Evolutionary conservation across 1,284 basidiomycete species (phyloP).

Genomic region (Tilletiaria anomala): DNA sequence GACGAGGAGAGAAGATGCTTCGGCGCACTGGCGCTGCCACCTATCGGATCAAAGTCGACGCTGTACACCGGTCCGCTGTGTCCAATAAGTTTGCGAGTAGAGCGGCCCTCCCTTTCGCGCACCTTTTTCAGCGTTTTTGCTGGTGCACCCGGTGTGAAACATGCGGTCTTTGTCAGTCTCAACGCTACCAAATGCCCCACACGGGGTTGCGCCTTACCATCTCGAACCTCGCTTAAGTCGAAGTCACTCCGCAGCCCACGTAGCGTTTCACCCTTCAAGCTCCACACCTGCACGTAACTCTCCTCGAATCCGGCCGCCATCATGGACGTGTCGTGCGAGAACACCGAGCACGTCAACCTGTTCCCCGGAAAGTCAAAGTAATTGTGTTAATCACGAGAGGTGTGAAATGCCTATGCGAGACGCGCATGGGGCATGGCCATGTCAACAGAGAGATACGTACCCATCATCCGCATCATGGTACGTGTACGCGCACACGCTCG

Average conservation of each 20-base stretch:
- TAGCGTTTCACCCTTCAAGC: slow-evolving; percentile 77
- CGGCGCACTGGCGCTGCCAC: slow-evolving; percentile 70
- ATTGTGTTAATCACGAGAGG: no score
- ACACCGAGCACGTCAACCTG: slow-evolving; percentile 71
- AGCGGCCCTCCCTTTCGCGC: slow-evolving; percentile 10
- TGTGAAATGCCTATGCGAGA: slow-evolving; percentile 1
- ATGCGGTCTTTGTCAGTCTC: no score
- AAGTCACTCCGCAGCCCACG: slow-evolving; percentile 63
- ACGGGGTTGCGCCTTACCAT: slow-evolving; percentile 46
- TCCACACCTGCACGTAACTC: slow-evolving; percentile 91
- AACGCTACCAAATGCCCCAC: slow-evolving; percentile 45
- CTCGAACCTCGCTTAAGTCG: slow-evolving; percentile 52
- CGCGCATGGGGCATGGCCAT: slow-evolving; percentile 1
- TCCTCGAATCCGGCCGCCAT: slow-evolving; percentile 93
- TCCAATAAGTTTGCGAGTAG: slow-evolving; percentile 69
- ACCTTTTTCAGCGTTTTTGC: slow-evolving; percentile 14
- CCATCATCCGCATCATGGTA: slow-evolving; percentile 38
- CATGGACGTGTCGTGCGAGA: slow-evolving; percentile 81
- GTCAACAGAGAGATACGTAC: slow-evolving; percentile 40
- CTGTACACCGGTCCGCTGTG: slow-evolving; percentile 95
- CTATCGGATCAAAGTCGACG: slow-evolving; percentile 77
- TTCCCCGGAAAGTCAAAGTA: slow-evolving; percentile 1
- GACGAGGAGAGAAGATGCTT: slow-evolving; percentile 78
- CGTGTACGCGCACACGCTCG: slow-evolving; percentile 37
- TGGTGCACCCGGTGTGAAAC: no score